A percentile compares a stretch with the other conserved stretches of the same genome.
phyloP scores from a whole-genome alignment of 2,329 filamentous ascomycete species.

The Paecilomyces variotii region DNA sequence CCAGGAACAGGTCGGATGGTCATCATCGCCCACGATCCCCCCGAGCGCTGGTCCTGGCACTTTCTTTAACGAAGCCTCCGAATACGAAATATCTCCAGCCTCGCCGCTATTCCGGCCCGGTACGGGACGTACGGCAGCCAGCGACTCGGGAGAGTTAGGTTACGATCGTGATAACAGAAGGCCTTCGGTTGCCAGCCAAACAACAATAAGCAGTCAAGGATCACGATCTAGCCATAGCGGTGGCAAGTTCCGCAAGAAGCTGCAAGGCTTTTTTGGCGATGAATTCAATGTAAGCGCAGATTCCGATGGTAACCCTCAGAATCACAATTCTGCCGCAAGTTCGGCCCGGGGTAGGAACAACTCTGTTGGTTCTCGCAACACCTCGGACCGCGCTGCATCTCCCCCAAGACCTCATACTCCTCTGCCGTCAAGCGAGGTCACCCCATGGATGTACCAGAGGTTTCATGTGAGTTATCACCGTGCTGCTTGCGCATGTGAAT shows the following conservation, averaged over 20 bases:
- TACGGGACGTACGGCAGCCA: slow-evolving; percentile 44
- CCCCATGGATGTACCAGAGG: slow-evolving; percentile 95
- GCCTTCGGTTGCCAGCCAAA: slow-evolving; percentile 81
- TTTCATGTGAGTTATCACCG: slow-evolving; percentile 52
- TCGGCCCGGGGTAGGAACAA: slow-evolving; percentile 66
- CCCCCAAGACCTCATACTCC: slow-evolving; percentile 81
- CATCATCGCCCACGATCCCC: slow-evolving; percentile 18
- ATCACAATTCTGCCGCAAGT: slow-evolving; percentile 38
- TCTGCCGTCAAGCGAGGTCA: slow-evolving; percentile 81
- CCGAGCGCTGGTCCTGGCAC: slow-evolving; percentile 23
- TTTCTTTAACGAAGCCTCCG: slow-evolving; percentile 31
- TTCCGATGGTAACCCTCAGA: slow-evolving; percentile 57
- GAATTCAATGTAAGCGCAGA: slow-evolving; percentile 63
- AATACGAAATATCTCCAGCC: slow-evolving; percentile 47
- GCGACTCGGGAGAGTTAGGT: slow-evolving; percentile 54
- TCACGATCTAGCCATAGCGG: slow-evolving; percentile 62
- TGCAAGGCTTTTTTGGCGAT: slow-evolving; percentile 89
- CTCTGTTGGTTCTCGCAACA: slow-evolving; percentile 63
- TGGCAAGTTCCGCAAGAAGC: slow-evolving; percentile 65
- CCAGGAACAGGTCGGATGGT: slow-evolving; percentile 21
- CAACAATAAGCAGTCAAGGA: slow-evolving; percentile 75
- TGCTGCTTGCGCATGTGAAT: not conserved
- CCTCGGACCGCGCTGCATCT: slow-evolving; percentile 52
- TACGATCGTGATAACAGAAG: slow-evolving; percentile 66
- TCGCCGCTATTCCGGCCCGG: slow-evolving; percentile 61